Evolutionary conservation across 2,329 filamentous ascomycete species (phyloP), one percentile per base, ranked within the genome.

Genomic region (Periglandula ipomoeae): DNA sequence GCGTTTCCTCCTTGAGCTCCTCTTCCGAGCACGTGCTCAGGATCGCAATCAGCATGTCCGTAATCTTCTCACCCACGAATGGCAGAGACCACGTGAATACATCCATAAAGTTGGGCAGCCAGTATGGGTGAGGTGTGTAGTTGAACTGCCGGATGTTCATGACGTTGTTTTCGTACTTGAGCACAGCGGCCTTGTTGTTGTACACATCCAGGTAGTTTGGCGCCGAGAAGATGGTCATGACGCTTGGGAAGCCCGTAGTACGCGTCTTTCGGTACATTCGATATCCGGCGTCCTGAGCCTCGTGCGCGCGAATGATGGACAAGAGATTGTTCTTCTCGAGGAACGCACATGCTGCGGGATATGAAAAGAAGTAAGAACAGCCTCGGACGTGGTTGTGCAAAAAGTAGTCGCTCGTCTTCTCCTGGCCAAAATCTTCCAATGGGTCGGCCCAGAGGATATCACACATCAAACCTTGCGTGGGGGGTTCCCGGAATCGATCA

Each of bases 121-220:
- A 98, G 75, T 98, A 98, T 6, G 93, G 93, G 67, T 98, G 93
- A 30, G 93, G 93, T 20, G 93, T 97, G 79, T 91, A 98, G 76
- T 98, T 98, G 75, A 98, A 98, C 69, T 98, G 93, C 51, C 93
- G 82, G 64, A 98, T 98, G 75, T 98, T 98, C 93, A 98, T 98
- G 53, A 98, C 93, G 63, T 98, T 98, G 71, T 98, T 98, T 73
- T 98, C 93, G 66, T 98, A 98, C 73, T 98, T 98, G 61, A 98
- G 75, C 37, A 98, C 93, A 0, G 93, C 93, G 2, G 93, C 93
- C 75, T 98, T 98, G 78, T 98, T 98, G 81, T 98, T 98, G 73
- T 98, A 98, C 34, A 98, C 90, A 62, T 98, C 93, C 55, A 98
- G 82, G 65, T 98, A 98, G 70, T 98, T 98, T 34, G 93, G 93